Evolutionary conservation across 176 grass and related monocot genomes (phyloP), one percentile per base, ranked within the genome.

Genomic region (Ensete ventricosum): DNA sequence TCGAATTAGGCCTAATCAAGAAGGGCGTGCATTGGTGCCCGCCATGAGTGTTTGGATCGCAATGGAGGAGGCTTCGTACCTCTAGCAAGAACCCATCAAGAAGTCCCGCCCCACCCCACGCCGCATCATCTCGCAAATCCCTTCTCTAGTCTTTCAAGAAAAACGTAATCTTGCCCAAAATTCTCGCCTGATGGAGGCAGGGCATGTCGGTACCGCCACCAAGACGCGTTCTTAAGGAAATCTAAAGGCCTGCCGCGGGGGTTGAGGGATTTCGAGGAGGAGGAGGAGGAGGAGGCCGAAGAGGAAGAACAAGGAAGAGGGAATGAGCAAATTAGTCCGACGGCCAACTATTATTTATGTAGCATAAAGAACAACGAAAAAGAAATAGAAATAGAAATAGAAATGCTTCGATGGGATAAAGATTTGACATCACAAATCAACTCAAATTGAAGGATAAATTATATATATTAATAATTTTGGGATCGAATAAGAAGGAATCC

Each of bases 1-100:
- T 16, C 13, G 27, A 69, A 69, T 48, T n/a, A 69, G 29, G 29
- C 67, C 29, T n/a, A 50, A 69, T 69, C 67, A 69, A 69, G 43
- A 43, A 69, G n/a, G 34, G 67, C n/a, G 17, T 17, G 17, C 67
- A 69, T 69, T 69, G 67, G 17, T 8, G 67, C 67, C 67, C 16
- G 9, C 9, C 29, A 69, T 8, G 6, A 8, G 29, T 3, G 27
- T 20, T 49, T 16, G 50, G 67, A 69, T 50, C 50, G 67, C 43
- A 11, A 50, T 13, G 11, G 64, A 69, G 16, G 67, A 48, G 67
- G 1, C 67, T 50, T 17, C 67, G 13, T 69, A 69, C 67, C 67
- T 69, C 67, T 69, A 50, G 63, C 19, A 43, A 70, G 67, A 70
- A 4, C 67, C 67, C 43, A 48, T 48, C 19, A 21, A 11, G 67